Percentiles rank a stretch among this genome's conserved stretches.
phyloP scores from a whole-genome alignment of 805 yeast genomes.

The Barnettozyma wickerhamii region DNA sequence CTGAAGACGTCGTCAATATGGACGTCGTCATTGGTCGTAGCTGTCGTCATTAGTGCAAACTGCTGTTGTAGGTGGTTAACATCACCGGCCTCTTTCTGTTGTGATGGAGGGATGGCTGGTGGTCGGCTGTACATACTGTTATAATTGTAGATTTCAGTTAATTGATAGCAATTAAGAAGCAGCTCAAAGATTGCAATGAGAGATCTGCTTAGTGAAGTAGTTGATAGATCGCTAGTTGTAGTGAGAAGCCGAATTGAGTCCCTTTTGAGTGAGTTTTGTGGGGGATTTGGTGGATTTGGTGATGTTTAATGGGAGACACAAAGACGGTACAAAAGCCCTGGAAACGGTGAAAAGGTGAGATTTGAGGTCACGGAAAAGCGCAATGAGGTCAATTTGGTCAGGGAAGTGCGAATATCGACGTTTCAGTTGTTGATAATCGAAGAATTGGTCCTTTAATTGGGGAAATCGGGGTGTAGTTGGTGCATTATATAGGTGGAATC shows the following conservation, averaged over 20 bases:
- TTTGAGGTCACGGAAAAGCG: neutral
- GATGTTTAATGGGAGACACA: neutral
- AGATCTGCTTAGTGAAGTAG: neutral
- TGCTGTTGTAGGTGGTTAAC: conserved; percentile 11
- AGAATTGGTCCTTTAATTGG: too few relatives aligned
- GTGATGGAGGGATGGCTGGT: conserved; percentile 27
- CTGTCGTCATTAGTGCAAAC: conserved; percentile 15
- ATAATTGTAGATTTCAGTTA: neutral
- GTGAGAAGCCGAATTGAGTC: too few relatives aligned
- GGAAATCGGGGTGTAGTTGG: too few relatives aligned
- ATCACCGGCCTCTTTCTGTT: conserved; percentile 3
- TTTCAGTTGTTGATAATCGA: too few relatives aligned
- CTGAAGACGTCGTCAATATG: conserved; percentile 33
- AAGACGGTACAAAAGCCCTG: neutral
- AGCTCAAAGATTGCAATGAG: conserved; percentile 5
- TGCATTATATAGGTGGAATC: too few relatives aligned
- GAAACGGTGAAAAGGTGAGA: neutral
- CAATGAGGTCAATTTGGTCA: too few relatives aligned
- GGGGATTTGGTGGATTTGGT: neutral
- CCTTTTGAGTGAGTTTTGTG: too few relatives aligned
- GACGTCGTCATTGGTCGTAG: neutral
- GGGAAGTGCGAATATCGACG: too few relatives aligned
- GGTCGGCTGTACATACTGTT: conserved; percentile 27
- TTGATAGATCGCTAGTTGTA: too few relatives aligned
- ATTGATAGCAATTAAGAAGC: conserved; percentile 9